A percentile compares a stretch with the other conserved stretches of the same genome.
These are phyloP conservation scores for Solanum etuberosum DNA, from an alignment of 257 asterid genomes.

Conservation along the genomic window DNA sequence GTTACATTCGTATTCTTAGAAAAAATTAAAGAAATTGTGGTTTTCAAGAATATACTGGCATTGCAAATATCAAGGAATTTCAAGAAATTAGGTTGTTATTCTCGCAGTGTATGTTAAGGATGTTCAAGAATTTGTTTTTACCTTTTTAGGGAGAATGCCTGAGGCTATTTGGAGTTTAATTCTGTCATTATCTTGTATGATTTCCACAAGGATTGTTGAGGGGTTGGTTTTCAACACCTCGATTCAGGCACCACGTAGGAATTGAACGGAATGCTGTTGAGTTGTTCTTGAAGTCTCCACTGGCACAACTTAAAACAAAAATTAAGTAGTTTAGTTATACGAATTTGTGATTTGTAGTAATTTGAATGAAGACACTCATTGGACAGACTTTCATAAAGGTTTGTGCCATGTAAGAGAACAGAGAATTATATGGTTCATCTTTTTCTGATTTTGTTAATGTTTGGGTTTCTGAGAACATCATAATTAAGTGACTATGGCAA, in stretches of 20 bases:
- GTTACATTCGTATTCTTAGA: too few species aligned
- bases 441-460: background rate
- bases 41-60: background rate
- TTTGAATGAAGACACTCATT: background rate
- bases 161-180: slow-evolving; percentile 53
- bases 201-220: slow-evolving; percentile 64
- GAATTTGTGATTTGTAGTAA: background rate
- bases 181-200: slow-evolving; percentile 52
- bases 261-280: background rate
- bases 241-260: slow-evolving; percentile 63
- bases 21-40: background rate
- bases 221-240: slow-evolving; percentile 71
- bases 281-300: background rate
- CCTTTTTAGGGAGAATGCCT: slow-evolving; percentile 34
- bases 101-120: background rate
- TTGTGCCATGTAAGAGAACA: background rate
- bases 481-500: background rate
- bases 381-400: background rate
- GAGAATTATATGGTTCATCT: background rate
- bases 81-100: background rate
- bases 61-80: background rate
- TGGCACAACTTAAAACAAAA: background rate
- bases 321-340: background rate
- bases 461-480: background rate
- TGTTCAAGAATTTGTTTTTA: background rate